Evolutionary conservation across 2,329 filamentous ascomycete genomes (phyloP), one percentile per base, ranked within the genome.

Genomic region (Diaporthe sp.): DNA sequence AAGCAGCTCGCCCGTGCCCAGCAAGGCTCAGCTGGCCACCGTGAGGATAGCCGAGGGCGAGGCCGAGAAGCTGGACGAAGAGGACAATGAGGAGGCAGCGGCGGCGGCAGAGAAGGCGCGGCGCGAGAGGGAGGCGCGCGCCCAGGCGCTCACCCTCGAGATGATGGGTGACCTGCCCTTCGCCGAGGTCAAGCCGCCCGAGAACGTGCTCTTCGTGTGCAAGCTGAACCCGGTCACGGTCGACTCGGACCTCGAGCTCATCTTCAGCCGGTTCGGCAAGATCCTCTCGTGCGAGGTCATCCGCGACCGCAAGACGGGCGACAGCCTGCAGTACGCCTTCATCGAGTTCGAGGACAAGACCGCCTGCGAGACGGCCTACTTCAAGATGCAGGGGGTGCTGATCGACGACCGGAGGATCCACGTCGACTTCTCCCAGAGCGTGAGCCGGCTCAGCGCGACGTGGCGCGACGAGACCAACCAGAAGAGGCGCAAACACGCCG

Each of bases 161-260:
- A 97, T 99, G 92, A 97, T 99, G 84, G 97, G 97, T 57, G 97
- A 99, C 82, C 87, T 99, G 74, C 97, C 97, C 6, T 99, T 98
- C 83, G 97, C 97, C 75, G 97, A 99, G 84, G 96, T 99, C 79
- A 97, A 96, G 80, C 97, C 97, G 6, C 97, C 97, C 0, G 97
- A 99, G 85, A 98, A 99, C 83, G 92, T 99, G 19, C 88, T 99
- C 2, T 99, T 99, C 82, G 96, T 99, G 57, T 99, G 97, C 92
- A 99, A 99, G 83, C 88, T 99, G 57, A 99, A 99, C 80, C 97
- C 97, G 0, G 95, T 99, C 61, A 99, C 97, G 13, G 94, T 95
- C 81, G 96, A 98, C 80, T 94, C 97, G 80, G 97, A 99, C 82
- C 87, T 99, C 61, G 93, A 98, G 82, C 89, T 98, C 77, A 98